Percentiles rank a stretch among this genome's conserved stretches.
phyloP scores from a whole-genome alignment of 2,329 filamentous ascomycete genomes.

The Ascochyta lentis region DNA sequence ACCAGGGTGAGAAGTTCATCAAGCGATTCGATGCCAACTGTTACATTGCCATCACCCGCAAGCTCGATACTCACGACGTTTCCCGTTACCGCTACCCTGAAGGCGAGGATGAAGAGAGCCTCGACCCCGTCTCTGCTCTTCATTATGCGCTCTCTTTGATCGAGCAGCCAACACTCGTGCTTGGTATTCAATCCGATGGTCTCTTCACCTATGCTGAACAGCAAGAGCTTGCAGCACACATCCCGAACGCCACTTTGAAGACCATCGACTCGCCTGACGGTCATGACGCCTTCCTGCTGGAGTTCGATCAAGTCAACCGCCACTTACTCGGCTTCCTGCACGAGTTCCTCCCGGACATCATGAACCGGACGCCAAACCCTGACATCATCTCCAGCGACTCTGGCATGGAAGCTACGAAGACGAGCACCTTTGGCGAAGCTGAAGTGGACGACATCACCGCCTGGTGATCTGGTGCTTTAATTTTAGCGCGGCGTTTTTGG shows the following conservation, averaged over 20 bases:
- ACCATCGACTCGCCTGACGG: slow-evolving; percentile 94
- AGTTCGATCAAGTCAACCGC: slow-evolving; percentile 95
- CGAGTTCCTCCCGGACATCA: slow-evolving; percentile 85
- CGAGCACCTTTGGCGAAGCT: slow-evolving; percentile 91
- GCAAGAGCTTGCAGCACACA: slow-evolving; percentile 83
- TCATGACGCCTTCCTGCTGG: slow-evolving; percentile 93
- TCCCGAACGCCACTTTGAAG: slow-evolving; percentile 77
- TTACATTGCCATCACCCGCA: slow-evolving; percentile 98
- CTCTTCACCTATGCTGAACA: slow-evolving; percentile 98
- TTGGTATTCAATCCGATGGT: slow-evolving; percentile 94
- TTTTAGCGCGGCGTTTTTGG: slow-evolving; percentile 38
- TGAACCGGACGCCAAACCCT: slow-evolving; percentile 62
- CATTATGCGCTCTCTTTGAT: slow-evolving; percentile 80
- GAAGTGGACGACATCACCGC: slow-evolving; percentile 96
- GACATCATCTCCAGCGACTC: slow-evolving; percentile 48
- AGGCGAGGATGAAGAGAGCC: slow-evolving; percentile 39
- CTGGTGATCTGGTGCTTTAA: slow-evolving; percentile 65
- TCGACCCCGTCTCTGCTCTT: slow-evolving; percentile 61
- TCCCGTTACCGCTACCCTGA: slow-evolving; percentile 71
- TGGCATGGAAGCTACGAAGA: slow-evolving; percentile 73
- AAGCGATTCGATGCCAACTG: slow-evolving; percentile 98
- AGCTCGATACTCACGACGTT: slow-evolving; percentile 96
- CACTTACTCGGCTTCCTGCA: slow-evolving; percentile 85
- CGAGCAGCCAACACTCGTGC: slow-evolving; percentile 85
- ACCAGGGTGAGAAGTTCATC: slow-evolving; percentile 96